A percentile compares a stretch with the other conserved stretches of the same genome.
These are phyloP conservation scores for Fusarium sp. DNA, from an alignment of 2,329 filamentous ascomycete genomes.

Conservation along the genomic window DNA sequence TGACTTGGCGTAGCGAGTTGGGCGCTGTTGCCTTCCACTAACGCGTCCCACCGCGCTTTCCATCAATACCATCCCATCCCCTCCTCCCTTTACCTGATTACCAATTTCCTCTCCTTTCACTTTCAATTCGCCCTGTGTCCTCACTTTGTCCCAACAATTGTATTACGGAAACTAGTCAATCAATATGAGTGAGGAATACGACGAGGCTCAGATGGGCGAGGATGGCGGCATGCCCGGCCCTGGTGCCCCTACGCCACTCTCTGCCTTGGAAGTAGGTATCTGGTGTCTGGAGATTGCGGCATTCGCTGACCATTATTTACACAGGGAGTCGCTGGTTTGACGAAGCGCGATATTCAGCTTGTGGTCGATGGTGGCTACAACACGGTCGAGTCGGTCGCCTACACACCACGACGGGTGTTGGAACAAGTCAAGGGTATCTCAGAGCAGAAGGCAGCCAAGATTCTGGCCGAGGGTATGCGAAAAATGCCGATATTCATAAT, in stretches of 20 bases:
- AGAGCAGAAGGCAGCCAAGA: constrained; percentile 93
- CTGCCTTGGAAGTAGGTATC: constrained; percentile 81
- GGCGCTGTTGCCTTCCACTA: constrained; percentile 42
- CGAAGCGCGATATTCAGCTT: constrained; percentile 94
- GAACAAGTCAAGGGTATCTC: constrained; percentile 99
- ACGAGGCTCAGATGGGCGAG: constrained; percentile 74
- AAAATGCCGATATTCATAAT: background rate
- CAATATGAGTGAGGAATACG: constrained; percentile 67
- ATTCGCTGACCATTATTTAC: constrained; percentile 17
- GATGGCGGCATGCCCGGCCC: constrained; percentile 82
- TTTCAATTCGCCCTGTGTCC: background rate
- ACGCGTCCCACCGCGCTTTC: constrained; percentile 53
- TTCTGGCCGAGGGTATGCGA: constrained; percentile 83
- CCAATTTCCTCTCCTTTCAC: constrained; percentile 15
- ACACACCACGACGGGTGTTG: constrained; percentile 83
- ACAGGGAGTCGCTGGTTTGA: constrained; percentile 87
- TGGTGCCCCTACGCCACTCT: constrained; percentile 91
- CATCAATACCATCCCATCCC: constrained; percentile 39
- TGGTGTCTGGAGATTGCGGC: background rate
- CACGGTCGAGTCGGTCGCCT: constrained; percentile 95
- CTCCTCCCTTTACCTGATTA: constrained; percentile 29
- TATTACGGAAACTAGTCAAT: background rate
- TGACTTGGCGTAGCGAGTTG: constrained; percentile 53
- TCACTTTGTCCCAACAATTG: background rate
- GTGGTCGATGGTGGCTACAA: constrained; percentile 93